Evolutionary conservation across 345 rosid species (phyloP).

Genomic region (thale cress (Arabidopsis thaliana)): TAIR10.1 NC_003076.8:14884501-14885000

Average conservation of each 20-base stretch:
- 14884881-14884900: not conserved
- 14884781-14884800: too few relatives aligned
- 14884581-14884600: conserved; percentile 58
- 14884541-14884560: conserved; percentile 71
- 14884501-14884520: conserved; percentile 65
- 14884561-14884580: conserved; percentile 63
- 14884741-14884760: not conserved
- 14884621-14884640: conserved; percentile 18
- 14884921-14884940: not conserved
- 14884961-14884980: not conserved
- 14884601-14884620: conserved; percentile 31
- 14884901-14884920: not conserved
- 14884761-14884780: too few relatives aligned
- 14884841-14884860: not conserved
- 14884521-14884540: conserved; percentile 77
- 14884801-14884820: too few relatives aligned
- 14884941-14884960: not conserved
- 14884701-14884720: not conserved
- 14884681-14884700: not conserved
- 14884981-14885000: not conserved
- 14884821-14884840: not conserved
- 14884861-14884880: not conserved
- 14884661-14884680: not conserved
- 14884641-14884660: conserved; percentile 48
- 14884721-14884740: not conserved